Evolutionary conservation across 805 yeast genomes (phyloP).

Genomic region (Ogataea parapolymorpha): DNA sequence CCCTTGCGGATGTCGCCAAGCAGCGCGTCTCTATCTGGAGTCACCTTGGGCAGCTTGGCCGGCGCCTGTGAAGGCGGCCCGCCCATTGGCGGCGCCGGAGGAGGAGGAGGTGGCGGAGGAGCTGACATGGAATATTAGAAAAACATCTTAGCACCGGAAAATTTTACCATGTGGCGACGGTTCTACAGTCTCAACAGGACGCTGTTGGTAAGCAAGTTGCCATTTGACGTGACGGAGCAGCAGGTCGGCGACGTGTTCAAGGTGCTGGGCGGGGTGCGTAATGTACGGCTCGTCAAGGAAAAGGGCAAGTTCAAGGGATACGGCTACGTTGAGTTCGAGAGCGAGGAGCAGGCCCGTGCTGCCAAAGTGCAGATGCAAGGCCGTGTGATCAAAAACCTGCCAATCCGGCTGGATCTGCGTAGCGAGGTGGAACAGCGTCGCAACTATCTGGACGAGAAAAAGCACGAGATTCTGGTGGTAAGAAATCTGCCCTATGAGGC

Average conservation of each 20-base stretch:
- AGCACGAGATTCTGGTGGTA: constrained; percentile 26
- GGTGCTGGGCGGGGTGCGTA: constrained; percentile 24
- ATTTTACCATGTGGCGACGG: constrained; percentile 10
- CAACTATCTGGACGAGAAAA: constrained; percentile 6
- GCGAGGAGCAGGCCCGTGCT: constrained; percentile 19
- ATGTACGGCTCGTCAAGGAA: constrained; percentile 15
- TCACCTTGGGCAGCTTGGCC: constrained; percentile 28
- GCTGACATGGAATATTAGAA: constrained; percentile 27
- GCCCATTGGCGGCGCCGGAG: constrained; percentile 39
- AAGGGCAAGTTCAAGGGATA: constrained; percentile 22
- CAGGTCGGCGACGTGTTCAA: constrained; percentile 25
- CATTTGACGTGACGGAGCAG: constrained; percentile 23
- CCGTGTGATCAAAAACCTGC: constrained; percentile 26
- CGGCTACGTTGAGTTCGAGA: constrained; percentile 25
- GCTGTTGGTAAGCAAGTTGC: constrained; percentile 20
- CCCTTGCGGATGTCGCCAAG: constrained; percentile 85
- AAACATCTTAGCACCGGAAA: constrained; percentile 9
- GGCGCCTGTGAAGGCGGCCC: constrained; percentile 6
- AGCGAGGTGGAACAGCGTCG: constrained; percentile 10
- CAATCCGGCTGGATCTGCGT: constrained; percentile 22
- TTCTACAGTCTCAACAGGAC: constrained; percentile 10
- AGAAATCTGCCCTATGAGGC: constrained; percentile 28
- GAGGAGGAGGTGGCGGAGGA: constrained; percentile 48
- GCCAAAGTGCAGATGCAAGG: constrained; percentile 33
- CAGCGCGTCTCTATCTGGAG: constrained; percentile 50